Evolutionary conservation across 495 filamentous ascomycete genomes (phyloP).

Genomic region (Cetradonia linearis): DNA sequence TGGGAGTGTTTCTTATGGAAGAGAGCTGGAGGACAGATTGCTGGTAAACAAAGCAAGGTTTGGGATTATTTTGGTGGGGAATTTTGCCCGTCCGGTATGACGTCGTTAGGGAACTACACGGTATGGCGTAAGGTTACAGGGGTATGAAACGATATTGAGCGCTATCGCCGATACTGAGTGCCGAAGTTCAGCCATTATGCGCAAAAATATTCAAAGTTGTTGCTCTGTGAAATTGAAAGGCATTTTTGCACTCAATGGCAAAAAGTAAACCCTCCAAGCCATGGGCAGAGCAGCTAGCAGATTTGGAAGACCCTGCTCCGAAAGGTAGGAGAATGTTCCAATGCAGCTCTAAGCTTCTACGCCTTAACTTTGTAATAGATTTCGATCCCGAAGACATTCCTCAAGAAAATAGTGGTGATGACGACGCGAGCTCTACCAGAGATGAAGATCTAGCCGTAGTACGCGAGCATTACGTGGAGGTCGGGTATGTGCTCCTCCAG

Average conservation of each 20-base stretch:
- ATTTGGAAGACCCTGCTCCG: slow-evolving; percentile 52
- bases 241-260: slow-evolving; percentile 20
- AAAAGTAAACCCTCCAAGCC: slow-evolving; percentile 33
- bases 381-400: slow-evolving; percentile 64
- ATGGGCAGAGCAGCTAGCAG: slow-evolving; percentile 55
- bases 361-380: slow-evolving; percentile 42
- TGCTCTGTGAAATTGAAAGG: not conserved
- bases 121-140: not conserved
- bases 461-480: slow-evolving; percentile 75
- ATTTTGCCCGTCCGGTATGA: not conserved
- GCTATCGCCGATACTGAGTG: not conserved
- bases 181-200: not conserved
- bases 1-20: not conserved
- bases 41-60: slow-evolving; percentile 11
- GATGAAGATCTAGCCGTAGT: slow-evolving; percentile 39
- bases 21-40: slow-evolving; percentile 4
- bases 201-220: not conserved
- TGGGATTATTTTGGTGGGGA: not conserved
- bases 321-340: slow-evolving; percentile 37
- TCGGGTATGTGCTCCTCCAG: slow-evolving; percentile 53
- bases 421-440: slow-evolving; percentile 41
- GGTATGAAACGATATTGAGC: no score
- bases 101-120: slow-evolving; percentile 6
- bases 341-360: not conserved
- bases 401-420: slow-evolving; percentile 47